phyloP scores from a whole-genome alignment of 225 moss, liverwort and hornwort genomes.

The Ulota crispa region DNA sequence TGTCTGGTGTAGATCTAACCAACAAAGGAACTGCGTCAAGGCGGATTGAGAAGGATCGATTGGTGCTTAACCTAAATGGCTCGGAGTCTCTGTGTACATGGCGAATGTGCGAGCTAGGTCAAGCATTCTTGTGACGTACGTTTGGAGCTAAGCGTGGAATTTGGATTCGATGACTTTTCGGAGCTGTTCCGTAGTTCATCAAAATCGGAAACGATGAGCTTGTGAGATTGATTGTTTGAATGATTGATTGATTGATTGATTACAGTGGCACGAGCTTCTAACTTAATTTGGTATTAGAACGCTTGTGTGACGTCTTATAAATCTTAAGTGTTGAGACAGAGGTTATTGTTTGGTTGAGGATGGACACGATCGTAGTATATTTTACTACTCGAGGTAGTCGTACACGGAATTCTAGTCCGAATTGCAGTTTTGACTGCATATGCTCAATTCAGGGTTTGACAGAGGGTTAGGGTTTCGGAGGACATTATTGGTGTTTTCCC shows the following conservation, averaged over 20 bases:
- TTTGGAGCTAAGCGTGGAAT: not conserved
- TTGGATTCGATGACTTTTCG: not conserved
- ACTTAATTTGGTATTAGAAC: not conserved
- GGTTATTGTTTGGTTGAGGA: slow-evolving; percentile 10
- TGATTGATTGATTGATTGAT: not conserved
- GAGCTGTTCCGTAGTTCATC: slow-evolving; percentile 11
- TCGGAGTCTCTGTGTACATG: not conserved
- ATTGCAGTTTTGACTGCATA: slow-evolving; percentile 13
- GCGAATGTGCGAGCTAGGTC: not conserved
- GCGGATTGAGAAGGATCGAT: not conserved
- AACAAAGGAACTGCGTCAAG: not conserved
- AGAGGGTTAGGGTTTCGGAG: slow-evolving; percentile 43
- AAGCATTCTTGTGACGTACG: not conserved
- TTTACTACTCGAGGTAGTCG: not conserved
- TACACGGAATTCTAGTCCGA: not conserved
- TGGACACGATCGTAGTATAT: slow-evolving; percentile 9
- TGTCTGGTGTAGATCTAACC: slow-evolving; percentile 30
- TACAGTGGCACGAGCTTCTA: not conserved
- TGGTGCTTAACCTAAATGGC: not conserved
- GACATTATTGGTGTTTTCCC: not conserved
- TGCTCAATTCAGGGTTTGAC: slow-evolving; percentile 29
- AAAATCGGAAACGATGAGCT: not conserved
- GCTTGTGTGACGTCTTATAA: not conserved
- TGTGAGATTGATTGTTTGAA: not conserved
- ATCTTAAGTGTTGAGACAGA: not conserved